phyloP scores from a whole-genome alignment of 116 monocot genomes.

The Phalaenopsis hybrid region DNA sequence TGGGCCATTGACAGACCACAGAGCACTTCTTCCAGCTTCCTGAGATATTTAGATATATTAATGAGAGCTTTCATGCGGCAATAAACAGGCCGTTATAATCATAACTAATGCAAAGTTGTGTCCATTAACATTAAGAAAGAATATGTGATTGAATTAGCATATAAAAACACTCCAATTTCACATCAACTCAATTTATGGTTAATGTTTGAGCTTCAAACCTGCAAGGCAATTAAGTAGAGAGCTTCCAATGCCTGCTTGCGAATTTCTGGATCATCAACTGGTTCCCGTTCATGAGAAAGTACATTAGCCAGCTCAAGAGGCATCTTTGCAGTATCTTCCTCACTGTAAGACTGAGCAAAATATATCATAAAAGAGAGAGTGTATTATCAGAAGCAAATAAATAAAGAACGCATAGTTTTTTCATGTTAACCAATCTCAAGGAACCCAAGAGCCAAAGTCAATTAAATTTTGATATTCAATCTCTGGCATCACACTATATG shows the following conservation, averaged over 20 bases:
- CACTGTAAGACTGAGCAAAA: slow-evolving; percentile 58
- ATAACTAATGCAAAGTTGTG: background rate
- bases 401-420: background rate
- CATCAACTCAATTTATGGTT: background rate
- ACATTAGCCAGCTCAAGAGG: slow-evolving; percentile 76
- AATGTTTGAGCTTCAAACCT: slow-evolving; percentile 32
- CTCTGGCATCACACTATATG: too few relatives aligned
- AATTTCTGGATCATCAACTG: slow-evolving; percentile 84
- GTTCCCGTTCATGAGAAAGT: slow-evolving; percentile 83
- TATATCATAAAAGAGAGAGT: background rate
- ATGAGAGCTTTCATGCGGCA: too few relatives aligned
- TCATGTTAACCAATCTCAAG: background rate
- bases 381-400: background rate
- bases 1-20: slow-evolving; percentile 93
- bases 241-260: slow-evolving; percentile 84
- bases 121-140: background rate
- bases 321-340: slow-evolving; percentile 86
- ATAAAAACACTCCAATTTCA: background rate
- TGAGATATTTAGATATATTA: slow-evolving; percentile 11
- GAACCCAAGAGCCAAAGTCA: background rate
- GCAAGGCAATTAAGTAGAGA: slow-evolving; percentile 78
- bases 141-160: background rate
- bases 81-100: background rate
- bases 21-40: slow-evolving; percentile 76
- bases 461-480: background rate